Base-by-base conservation (phyloP, 2,329 filamentous ascomycete genomes). In the Diaporthe ilicicola region DNA sequence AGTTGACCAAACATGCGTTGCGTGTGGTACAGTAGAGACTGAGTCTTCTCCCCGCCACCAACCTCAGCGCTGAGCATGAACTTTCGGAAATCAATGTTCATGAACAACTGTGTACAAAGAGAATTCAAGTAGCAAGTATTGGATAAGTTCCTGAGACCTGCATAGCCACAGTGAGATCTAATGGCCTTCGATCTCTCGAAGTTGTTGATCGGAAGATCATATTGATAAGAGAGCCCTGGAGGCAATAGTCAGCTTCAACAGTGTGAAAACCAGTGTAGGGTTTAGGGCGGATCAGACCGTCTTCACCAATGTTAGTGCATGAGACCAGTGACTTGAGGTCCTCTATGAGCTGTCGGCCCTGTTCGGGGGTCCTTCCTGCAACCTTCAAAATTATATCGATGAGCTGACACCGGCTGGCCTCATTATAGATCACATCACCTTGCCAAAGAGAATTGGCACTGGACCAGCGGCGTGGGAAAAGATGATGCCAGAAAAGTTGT, bases 51-150 rank as follows among this genome's bases (percentile, higher is more conserved):
- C 0, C 83, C 81, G 73, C 92, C 89, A 17, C 84, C 80, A 29
- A 93, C 83, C 10, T 85, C 81, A n/a, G 89, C 85, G 70, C 85
- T 81, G 72, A 98, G 86, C 75, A 99, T 93, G 80, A 98, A 97
- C 19, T 89, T 87, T 22, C 96, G 91, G 77, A 99, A 98, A 8
- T 90, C 87, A 19, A 93, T 83, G 78, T 99, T 98, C 94, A 98
- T 98, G 84, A 95, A 99, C 0, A 99, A 88, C 78, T 99, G 96
- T 0, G 94, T 95, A 72, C 98, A 87, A 0, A 99, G 85, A 0
- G 96, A 98, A 79, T 99, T 99, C 78, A 98, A 88, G 79, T 99
- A 99, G 81, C 96, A 99, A 0, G 97, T 98, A 78, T 98, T 97
- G 12, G 94, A 96, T 19, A 98, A 87, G 77, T 99, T 99, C 70